Percentiles rank a stretch among this genome's conserved stretches.
Conservation (phyloP, 495 filamentous ascomycete genomes). For the Neurospora sp. region DNA sequence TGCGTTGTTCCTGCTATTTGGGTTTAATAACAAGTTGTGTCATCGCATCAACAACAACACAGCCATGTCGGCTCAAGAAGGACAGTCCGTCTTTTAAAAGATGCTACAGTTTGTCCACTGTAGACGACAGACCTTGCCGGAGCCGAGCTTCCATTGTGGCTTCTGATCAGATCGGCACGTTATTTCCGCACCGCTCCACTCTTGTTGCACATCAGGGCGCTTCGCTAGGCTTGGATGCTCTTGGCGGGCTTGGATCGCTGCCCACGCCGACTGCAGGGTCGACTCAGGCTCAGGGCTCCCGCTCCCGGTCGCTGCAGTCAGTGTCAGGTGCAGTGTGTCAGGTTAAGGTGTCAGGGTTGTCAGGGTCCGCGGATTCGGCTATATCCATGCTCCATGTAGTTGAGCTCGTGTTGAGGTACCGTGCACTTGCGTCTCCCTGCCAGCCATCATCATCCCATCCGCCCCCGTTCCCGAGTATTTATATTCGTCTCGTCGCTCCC, state of each 20-base stretch:
- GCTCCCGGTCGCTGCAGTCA: neutral
- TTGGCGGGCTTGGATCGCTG: neutral
- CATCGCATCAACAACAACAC: neutral
- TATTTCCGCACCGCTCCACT: neutral
- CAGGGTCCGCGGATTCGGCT: neutral
- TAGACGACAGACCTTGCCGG: neutral
- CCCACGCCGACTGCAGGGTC: neutral
- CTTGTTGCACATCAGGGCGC: neutral
- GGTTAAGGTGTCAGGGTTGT: neutral
- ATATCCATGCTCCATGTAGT: neutral
- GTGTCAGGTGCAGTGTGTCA: neutral
- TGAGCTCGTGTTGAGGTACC: neutral
- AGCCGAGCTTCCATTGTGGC: neutral
- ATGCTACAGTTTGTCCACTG: neutral
- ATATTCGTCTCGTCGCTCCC: neutral
- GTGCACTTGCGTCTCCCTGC: neutral
- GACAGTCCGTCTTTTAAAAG: neutral
- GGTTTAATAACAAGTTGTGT: neutral
- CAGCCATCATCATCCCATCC: neutral
- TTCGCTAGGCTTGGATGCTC: neutral
- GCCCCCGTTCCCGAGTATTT: neutral
- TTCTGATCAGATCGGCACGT: neutral
- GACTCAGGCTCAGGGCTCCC: neutral
- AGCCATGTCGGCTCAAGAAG: neutral
- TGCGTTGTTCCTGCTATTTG: neutral